These are phyloP conservation scores for Casuarina glauca DNA, from an alignment of 306 rosid genomes.

Conservation along the genomic window DNA sequence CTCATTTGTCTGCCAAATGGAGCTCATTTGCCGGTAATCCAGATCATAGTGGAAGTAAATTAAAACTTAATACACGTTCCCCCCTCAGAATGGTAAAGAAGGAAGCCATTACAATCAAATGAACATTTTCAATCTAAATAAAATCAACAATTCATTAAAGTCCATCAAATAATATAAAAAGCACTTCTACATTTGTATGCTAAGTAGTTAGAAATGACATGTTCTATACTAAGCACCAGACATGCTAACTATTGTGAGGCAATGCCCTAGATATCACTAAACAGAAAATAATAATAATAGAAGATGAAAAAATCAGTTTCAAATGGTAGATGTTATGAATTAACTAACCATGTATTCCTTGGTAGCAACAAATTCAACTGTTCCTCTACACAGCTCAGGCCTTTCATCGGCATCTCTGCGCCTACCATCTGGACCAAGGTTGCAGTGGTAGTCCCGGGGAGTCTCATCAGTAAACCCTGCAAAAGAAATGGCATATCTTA, in stretches of 20 bases:
- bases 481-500: constrained; percentile 21
- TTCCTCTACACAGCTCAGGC: constrained; percentile 94
- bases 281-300: not conserved
- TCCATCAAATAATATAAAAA: not conserved
- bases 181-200: not conserved
- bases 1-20: not conserved
- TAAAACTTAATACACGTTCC: not conserved
- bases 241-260: not conserved
- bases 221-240: not conserved
- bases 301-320: not conserved
- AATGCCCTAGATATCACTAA: not conserved
- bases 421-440: constrained; percentile 97
- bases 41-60: not conserved
- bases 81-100: not conserved
- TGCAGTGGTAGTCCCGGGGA: constrained; percentile 98
- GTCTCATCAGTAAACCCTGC: constrained; percentile 97
- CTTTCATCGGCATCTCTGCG: constrained; percentile 98
- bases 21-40: not conserved
- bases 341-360: constrained; percentile 90
- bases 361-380: constrained; percentile 96
- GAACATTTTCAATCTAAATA: not conserved
- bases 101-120: not conserved
- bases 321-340: constrained; percentile 17
- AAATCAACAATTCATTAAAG: not conserved
- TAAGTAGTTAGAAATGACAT: not conserved